Evolutionary conservation across 305 asterid genomes (phyloP), one percentile per base, ranked within the genome.

Genomic region (Fraxinus dipetala): DNA sequence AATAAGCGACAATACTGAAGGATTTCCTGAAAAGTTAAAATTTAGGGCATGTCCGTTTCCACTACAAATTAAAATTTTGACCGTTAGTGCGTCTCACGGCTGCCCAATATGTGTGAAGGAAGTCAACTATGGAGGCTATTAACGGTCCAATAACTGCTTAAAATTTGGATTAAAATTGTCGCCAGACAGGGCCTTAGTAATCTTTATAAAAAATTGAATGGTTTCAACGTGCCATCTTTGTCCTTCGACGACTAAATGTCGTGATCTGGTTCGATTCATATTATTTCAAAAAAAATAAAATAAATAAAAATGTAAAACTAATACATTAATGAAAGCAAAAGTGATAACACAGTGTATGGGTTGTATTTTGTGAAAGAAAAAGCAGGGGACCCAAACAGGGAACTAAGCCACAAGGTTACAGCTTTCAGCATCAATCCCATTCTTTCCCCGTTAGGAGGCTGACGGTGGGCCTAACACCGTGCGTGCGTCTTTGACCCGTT

Each of bases 391-490:
- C 63, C 63, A 54, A 54, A 54, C 63, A 54, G 24, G 63, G 63
- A 5, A n/a, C 24, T 54, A 5, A 54, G 22, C 63, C 10, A 24
- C 30, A 63, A 63, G 72, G 34, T 9, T 63, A 63, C 75, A 59
- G 78, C 31, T 48, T 69, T 69, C 40, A 34, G 48, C 78, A 48
- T 35, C 81, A 30, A 78, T 79, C 78, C 59, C 76, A 79, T 79
- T 83, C 76, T 40, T 81, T 80, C 61, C 78, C 48, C 14, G 24
- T 56, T 61, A 22, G 77, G 72, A 67, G 84, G 85, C 84, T 72
- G 75, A 30, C 35, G 63, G 84, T 75, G 87, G 87, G 85, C 9
- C 87, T 82, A 32, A 79, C 63, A 54, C 63, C 63, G 24, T 54
- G 63, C 63, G 76, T 67, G 76, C 83, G 83, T 82, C 6, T 79